phyloP scores from a whole-genome alignment of 805 yeast genomes.

The Kuraishia floccosa region DNA sequence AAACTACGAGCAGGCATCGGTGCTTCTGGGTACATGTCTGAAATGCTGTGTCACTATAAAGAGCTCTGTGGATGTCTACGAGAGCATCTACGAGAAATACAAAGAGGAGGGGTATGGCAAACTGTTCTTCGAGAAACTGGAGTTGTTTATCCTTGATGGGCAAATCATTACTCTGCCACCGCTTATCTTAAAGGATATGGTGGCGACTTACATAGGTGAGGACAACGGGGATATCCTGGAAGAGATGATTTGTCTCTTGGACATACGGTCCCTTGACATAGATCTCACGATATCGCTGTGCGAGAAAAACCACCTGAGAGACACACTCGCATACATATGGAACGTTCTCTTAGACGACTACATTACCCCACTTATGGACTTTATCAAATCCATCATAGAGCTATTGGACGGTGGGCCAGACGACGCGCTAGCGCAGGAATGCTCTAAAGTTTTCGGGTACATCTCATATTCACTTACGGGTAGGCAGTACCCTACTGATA shows the following conservation, averaged over 20 bases:
- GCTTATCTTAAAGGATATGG: constrained; percentile 45
- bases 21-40: constrained; percentile 25
- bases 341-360: constrained; percentile 60
- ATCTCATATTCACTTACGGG: constrained; percentile 65
- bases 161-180: constrained; percentile 48
- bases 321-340: constrained; percentile 63
- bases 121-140: constrained; percentile 40
- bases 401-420: constrained; percentile 6
- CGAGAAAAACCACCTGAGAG: constrained; percentile 39
- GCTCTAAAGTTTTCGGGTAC: constrained; percentile 40
- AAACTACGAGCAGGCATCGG: constrained; percentile 11
- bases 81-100: constrained; percentile 32
- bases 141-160: constrained; percentile 36
- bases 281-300: constrained; percentile 65
- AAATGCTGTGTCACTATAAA: constrained; percentile 26
- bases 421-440: constrained; percentile 9
- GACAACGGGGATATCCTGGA: constrained; percentile 42
- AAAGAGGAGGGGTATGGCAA: constrained; percentile 18
- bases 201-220: constrained; percentile 30
- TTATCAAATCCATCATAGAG: constrained; percentile 23
- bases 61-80: constrained; percentile 24
- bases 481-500: constrained; percentile 69
- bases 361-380: constrained; percentile 56
- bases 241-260: constrained; percentile 58
- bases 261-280: constrained; percentile 59